Conservation (phyloP, 2,329 filamentous ascomycete species). For the Nannizzia gypsea region DNA sequence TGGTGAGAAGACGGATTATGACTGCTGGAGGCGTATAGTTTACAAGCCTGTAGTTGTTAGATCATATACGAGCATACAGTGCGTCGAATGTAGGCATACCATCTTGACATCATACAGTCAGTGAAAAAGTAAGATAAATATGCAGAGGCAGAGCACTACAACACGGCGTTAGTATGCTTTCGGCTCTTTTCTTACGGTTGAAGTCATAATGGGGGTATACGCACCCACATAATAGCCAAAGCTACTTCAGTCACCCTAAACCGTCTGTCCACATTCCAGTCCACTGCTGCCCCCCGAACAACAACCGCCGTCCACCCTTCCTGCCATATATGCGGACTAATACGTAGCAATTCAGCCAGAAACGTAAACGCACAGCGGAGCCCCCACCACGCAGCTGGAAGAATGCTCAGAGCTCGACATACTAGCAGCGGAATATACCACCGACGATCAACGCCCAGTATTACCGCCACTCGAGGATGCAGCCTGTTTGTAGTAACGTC, state of each 20-base stretch:
- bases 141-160: slow-evolving; percentile 60
- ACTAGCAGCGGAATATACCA: slow-evolving; percentile 65
- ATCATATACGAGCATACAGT: not conserved
- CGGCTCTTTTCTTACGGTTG: not conserved
- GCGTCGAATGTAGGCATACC: slow-evolving; percentile 40
- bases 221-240: slow-evolving; percentile 62
- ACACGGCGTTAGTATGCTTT: not conserved
- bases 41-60: slow-evolving; percentile 49
- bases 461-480: slow-evolving; percentile 66
- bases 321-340: slow-evolving; percentile 32
- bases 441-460: slow-evolving; percentile 57
- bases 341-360: slow-evolving; percentile 49
- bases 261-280: slow-evolving; percentile 37
- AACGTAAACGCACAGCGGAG: slow-evolving; percentile 57
- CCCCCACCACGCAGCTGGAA: slow-evolving; percentile 61
- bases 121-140: slow-evolving; percentile 75
- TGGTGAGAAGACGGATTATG: slow-evolving; percentile 64
- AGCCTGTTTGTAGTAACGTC: slow-evolving; percentile 35
- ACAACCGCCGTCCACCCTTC: slow-evolving; percentile 31
- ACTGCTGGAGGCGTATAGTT: slow-evolving; percentile 70
- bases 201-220: slow-evolving; percentile 16
- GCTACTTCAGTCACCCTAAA: slow-evolving; percentile 56
- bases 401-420: slow-evolving; percentile 59
- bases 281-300: slow-evolving; percentile 24
- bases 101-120: slow-evolving; percentile 73